Percentiles rank a stretch among this genome's conserved stretches.
Conservation (phyloP, 345 rosid species). For the Psidium friedrichsthalianum region DNA sequence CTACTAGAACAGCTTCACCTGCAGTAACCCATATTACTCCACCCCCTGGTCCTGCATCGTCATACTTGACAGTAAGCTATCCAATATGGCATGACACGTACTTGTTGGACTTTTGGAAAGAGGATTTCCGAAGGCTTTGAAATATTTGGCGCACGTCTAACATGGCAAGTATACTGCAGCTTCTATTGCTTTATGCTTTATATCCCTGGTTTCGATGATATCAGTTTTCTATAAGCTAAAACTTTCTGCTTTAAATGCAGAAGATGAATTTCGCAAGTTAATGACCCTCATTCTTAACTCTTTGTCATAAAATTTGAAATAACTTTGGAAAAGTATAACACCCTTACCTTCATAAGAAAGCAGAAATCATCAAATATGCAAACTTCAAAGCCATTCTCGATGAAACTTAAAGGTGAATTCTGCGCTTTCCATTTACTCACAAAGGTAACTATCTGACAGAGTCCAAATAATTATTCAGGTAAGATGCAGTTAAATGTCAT, state of each 20-base stretch:
- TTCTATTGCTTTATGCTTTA: neutral
- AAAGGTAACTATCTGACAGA: too few species aligned
- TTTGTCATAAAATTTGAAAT: neutral
- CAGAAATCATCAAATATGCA: neutral
- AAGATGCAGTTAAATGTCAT: too few species aligned
- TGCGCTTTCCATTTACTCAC: too few species aligned
- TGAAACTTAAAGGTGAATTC: too few species aligned
- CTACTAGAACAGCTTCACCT: conserved; percentile 89
- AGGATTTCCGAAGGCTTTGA: neutral
- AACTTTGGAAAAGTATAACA: neutral
- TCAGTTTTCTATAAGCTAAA: neutral
- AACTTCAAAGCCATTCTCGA: neutral
- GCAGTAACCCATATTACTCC: conserved; percentile 93
- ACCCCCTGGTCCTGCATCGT: conserved; percentile 67
- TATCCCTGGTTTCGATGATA: neutral
- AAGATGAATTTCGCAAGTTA: neutral
- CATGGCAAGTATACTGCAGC: neutral
- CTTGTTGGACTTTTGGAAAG: neutral
- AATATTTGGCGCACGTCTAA: neutral
- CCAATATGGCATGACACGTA: neutral
- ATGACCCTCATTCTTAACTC: neutral
- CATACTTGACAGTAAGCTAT: neutral
- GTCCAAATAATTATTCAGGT: too few species aligned
- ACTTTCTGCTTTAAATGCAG: neutral
- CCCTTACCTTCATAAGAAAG: neutral